phyloP scores from a whole-genome alignment of 75 land plant species.

The Pinus tabuliformis region DNA sequence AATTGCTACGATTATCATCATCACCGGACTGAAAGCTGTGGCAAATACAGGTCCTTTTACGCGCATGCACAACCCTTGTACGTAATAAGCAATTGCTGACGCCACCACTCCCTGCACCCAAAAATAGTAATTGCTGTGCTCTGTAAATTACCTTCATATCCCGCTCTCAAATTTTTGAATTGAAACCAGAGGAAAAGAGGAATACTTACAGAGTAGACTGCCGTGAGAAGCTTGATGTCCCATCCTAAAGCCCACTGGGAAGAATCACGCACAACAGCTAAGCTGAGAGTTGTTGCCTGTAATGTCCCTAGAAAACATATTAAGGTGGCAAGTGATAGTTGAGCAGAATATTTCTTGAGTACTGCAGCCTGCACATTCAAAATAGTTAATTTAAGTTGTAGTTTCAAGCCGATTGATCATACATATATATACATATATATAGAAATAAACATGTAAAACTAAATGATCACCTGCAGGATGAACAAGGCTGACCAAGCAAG shows the following conservation, averaged over 20 bases:
- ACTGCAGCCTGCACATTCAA: constrained; percentile 29
- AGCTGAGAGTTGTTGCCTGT: constrained; percentile 15
- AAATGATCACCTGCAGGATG: too few relatives aligned
- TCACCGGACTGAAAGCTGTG: too few relatives aligned
- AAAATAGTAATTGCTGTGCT: too few relatives aligned
- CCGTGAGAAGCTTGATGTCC: constrained; percentile 28
- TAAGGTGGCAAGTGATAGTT: not conserved
- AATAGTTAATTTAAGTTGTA: not conserved
- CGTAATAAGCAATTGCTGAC: too few relatives aligned
- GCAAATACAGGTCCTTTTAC: too few relatives aligned
- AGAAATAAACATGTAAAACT: not conserved
- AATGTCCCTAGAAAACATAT: constrained; percentile 34
- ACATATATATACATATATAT: not conserved
- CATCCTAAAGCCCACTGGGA: constrained; percentile 28
- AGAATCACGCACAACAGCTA: constrained; percentile 16
- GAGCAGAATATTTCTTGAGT: constrained; percentile 38
- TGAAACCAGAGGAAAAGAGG: not conserved
- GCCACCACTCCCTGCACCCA: too few relatives aligned
- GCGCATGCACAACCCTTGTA: too few relatives aligned
- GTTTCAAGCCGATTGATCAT: not conserved
- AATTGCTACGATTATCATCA: too few relatives aligned
- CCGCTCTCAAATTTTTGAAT: not conserved
- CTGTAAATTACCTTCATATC: not conserved
- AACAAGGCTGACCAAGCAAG: too few relatives aligned
- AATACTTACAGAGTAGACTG: constrained; percentile 42